Base-by-base conservation (phyloP, 805 yeast genomes). In the Candida morakotiae region DNA sequence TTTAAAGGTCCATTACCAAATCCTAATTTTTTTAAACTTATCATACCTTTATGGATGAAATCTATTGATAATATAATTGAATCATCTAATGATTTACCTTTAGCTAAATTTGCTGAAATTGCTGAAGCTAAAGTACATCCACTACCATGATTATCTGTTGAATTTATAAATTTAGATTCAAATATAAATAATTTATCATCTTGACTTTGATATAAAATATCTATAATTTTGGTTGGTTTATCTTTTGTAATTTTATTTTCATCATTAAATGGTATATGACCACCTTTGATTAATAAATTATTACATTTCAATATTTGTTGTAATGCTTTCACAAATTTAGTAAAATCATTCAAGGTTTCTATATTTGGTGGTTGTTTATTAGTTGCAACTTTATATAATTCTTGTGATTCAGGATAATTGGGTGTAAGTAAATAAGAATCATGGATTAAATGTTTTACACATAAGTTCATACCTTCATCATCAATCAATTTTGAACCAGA, bases 81-180 rank as follows among this genome's bases (percentile, higher is more conserved):
- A 2, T 66, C 67, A 2, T 48, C 44, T 7, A 85, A 49, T 0
- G 63, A 23, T 24, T 52, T 45, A 0, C 81, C 81, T 24, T 67
- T 67, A 3, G 95, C 89, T 18, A 87, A 47, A 47, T 83, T 77
- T 2, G 93, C 79, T 0, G 93, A 81, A 44, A 88, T 81, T 0
- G 95, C 72, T 0, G 95, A 80, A 0, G 94, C 79, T 35, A 88
- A 65, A 0, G 96, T 84, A 58, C 96, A 88, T 1, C 96, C 96
- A 3, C 96, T 86, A 9, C 96, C 96, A 56, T 88, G 96, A 1
- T 86, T 78, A 50, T 81, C 75, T 2, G 59, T 56, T 0, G 87
- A 65, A 5, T 61, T 49, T 3, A 71, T 52, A 38, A 52, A 70
- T 1, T 55, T 58, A 14, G 82, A 79, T 35, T 64, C 68, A 51